phyloP scores from a whole-genome alignment of 2,329 filamentous ascomycete genomes.

The Daldinia sp. region DNA sequence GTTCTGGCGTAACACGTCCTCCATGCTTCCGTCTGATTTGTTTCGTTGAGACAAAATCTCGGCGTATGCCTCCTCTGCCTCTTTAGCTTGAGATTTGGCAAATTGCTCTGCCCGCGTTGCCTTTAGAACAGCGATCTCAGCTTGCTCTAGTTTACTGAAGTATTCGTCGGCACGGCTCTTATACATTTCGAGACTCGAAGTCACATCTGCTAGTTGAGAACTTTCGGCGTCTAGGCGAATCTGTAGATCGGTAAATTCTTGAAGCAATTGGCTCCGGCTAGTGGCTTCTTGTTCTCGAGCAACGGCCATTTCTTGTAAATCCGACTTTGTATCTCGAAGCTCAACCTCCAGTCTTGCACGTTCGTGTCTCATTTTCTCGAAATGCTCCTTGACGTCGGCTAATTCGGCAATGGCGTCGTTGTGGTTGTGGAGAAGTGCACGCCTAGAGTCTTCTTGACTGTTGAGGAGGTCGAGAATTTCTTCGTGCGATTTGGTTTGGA shows the following conservation, averaged over 20 bases:
- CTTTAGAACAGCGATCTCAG: slow-evolving; percentile 94
- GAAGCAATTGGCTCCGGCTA: slow-evolving; percentile 86
- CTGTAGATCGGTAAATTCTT: slow-evolving; percentile 93
- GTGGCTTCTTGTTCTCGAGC: slow-evolving; percentile 86
- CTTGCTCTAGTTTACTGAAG: slow-evolving; percentile 95
- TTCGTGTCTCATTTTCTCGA: slow-evolving; percentile 85
- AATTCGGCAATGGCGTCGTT: slow-evolving; percentile 87
- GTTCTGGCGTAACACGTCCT: slow-evolving; percentile 88
- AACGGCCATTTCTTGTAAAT: slow-evolving; percentile 80
- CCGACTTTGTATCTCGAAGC: slow-evolving; percentile 81
- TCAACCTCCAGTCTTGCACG: slow-evolving; percentile 85
- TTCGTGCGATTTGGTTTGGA: slow-evolving; percentile 92
- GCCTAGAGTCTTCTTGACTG: slow-evolving; percentile 88
- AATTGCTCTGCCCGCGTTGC: slow-evolving; percentile 92
- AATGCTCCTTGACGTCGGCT: slow-evolving; percentile 83
- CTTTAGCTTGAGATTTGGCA: slow-evolving; percentile 85
- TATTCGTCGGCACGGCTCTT: slow-evolving; percentile 94
- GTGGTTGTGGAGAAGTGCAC: slow-evolving; percentile 82
- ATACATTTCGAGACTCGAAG: slow-evolving; percentile 85
- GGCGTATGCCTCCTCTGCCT: slow-evolving; percentile 90
- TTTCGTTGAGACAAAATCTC: slow-evolving; percentile 91
- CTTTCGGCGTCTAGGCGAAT: slow-evolving; percentile 90
- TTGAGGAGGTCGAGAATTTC: slow-evolving; percentile 93
- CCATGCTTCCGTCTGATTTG: slow-evolving; percentile 85
- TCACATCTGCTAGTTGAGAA: slow-evolving; percentile 84